A percentile compares a stretch with the other conserved stretches of the same genome.
These are phyloP conservation scores for Coemansia interrupta DNA, from an alignment of 192 early-diverging fungal genomes.

Conservation along the genomic window DNA sequence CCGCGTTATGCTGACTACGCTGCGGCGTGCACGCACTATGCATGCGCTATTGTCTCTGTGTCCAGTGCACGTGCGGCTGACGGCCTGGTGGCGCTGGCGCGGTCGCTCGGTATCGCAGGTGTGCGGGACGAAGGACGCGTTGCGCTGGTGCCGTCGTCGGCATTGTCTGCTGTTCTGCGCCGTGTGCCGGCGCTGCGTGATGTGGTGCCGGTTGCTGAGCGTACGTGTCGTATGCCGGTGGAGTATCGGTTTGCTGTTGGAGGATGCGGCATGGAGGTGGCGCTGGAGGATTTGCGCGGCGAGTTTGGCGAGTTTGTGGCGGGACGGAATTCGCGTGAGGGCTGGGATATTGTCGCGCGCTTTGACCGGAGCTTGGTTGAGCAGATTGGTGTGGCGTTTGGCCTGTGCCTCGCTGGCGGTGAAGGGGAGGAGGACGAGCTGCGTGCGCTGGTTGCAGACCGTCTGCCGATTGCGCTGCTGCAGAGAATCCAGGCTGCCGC, in stretches of 20 bases:
- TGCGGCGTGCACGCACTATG: neutral
- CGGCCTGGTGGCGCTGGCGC: neutral
- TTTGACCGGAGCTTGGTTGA: neutral
- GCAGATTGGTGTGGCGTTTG: too few species aligned
- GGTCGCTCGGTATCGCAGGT: constrained; percentile 3
- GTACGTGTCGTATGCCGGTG: constrained; percentile 12
- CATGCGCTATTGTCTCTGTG: neutral
- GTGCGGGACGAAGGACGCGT: neutral
- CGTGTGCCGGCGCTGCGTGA: neutral
- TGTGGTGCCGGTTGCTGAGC: neutral
- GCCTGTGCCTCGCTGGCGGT: too few species aligned
- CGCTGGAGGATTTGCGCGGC: neutral
- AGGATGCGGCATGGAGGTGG: neutral
- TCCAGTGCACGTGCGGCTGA: neutral
- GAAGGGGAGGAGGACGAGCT: too few species aligned
- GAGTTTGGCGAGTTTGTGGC: neutral
- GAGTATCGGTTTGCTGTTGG: constrained; percentile 15
- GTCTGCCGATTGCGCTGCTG: constrained; percentile 1
- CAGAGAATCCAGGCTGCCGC: constrained; percentile 4
- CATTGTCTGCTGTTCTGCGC: neutral
- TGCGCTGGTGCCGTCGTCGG: neutral
- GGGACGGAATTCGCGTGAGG: too few species aligned
- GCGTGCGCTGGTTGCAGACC: neutral
- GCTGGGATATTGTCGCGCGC: neutral
- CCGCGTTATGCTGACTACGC: neutral